Conservation (phyloP, 2,329 filamentous ascomycete genomes). For the Chalaropsis thielavioides region DNA sequence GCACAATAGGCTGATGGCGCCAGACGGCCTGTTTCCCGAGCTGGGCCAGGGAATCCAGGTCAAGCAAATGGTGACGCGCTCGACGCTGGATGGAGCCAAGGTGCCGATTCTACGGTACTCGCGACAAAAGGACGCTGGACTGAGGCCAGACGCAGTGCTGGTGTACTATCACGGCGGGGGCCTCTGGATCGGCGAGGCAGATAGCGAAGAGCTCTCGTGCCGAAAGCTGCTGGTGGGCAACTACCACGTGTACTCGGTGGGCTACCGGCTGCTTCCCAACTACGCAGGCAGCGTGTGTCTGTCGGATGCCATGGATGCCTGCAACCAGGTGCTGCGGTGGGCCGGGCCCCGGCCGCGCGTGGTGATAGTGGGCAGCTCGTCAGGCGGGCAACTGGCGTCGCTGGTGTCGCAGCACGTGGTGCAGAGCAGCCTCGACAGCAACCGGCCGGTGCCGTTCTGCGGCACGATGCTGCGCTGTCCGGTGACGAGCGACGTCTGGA, state of each 20-base stretch:
- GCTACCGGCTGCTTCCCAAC: constrained; percentile 33
- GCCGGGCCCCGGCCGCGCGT: constrained; percentile 19
- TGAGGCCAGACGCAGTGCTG: constrained; percentile 22
- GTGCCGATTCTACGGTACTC: constrained; percentile 29
- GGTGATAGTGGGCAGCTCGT: constrained; percentile 33
- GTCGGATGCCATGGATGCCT: constrained; percentile 29
- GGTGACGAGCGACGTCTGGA: constrained; percentile 33
- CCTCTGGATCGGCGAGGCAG: constrained; percentile 33
- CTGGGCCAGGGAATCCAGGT: constrained; percentile 26
- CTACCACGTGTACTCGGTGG: constrained; percentile 30
- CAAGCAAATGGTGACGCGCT: constrained; percentile 23
- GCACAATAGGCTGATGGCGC: constrained; percentile 26
- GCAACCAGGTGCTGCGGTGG: constrained; percentile 19
- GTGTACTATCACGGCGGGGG: constrained; percentile 38
- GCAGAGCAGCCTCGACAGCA: constrained; percentile 21
- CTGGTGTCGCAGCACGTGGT: constrained; percentile 27
- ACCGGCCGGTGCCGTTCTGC: background rate
- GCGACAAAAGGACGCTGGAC: constrained; percentile 16
- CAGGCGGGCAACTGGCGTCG: constrained; percentile 34
- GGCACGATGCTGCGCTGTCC: constrained; percentile 35
- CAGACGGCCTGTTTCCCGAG: constrained; percentile 26
- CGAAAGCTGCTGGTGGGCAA: constrained; percentile 25
- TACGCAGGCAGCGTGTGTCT: constrained; percentile 29
- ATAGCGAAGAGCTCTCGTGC: constrained; percentile 36
- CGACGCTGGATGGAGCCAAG: constrained; percentile 23